These are phyloP conservation scores for Aspergillus caelatus DNA, from an alignment of 2,329 filamentous ascomycete genomes.

Conservation along the genomic window DNA sequence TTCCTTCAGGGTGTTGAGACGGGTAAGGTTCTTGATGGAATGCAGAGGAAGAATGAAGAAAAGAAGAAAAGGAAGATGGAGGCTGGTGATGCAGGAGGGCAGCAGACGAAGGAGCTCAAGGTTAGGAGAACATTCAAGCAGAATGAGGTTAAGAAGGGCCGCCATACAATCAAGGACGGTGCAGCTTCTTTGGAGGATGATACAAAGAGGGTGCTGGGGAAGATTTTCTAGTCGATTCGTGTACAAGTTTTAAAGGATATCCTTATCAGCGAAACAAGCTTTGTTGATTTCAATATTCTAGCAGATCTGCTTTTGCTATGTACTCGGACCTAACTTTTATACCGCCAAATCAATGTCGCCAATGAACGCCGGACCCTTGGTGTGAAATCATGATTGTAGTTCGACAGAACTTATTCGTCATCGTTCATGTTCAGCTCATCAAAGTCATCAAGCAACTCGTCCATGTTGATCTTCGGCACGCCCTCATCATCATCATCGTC, in stretches of 20 bases:
- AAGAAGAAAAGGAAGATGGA: conserved; percentile 34
- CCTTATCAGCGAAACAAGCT: conserved; percentile 5
- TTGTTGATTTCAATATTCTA: not conserved
- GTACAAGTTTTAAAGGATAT: conserved; percentile 9
- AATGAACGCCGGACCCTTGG: conserved; percentile 2
- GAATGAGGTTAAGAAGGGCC: conserved; percentile 39
- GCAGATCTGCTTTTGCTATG: conserved; percentile 1
- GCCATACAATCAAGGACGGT: conserved; percentile 30
- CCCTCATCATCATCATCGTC: conserved; percentile 62
- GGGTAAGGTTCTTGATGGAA: conserved; percentile 46
- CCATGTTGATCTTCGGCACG: conserved; percentile 72
- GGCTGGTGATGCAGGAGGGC: conserved; percentile 18
- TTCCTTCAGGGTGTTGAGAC: conserved; percentile 47
- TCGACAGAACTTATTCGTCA: conserved; percentile 22
- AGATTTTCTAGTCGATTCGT: conserved; percentile 43
- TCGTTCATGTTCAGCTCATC: conserved; percentile 78
- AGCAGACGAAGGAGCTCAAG: conserved; percentile 20
- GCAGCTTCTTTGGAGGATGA: conserved; percentile 37
- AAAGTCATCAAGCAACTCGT: conserved; percentile 88
- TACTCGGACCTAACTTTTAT: not conserved
- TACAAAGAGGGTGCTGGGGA: conserved; percentile 48
- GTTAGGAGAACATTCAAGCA: conserved; percentile 46
- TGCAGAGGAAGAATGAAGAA: conserved; percentile 47
- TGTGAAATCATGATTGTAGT: not conserved
- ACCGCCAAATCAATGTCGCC: not conserved